Conservation (phyloP, 2,329 filamentous ascomycete genomes). For the Trichoderma sp. region DNA sequence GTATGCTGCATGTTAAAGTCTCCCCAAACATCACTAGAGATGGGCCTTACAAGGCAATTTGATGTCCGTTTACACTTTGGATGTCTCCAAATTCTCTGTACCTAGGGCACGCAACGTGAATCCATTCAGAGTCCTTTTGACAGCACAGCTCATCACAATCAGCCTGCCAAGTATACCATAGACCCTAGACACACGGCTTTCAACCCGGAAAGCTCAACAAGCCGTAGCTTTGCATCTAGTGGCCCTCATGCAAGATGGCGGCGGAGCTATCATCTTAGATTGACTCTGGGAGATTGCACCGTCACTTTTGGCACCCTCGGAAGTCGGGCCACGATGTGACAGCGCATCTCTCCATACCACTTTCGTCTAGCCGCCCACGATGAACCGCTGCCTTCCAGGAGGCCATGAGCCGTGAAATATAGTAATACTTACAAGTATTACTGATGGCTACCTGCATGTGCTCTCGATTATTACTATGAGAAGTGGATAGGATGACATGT, state of each 20-base stretch:
- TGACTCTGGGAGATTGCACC: neutral
- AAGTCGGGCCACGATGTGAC: constrained; percentile 5
- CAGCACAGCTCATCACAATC: neutral
- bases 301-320: neutral
- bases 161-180: neutral
- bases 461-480: neutral
- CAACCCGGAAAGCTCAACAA: neutral
- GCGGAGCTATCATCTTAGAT: constrained; percentile 2
- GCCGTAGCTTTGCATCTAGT: neutral
- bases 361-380: neutral
- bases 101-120: neutral
- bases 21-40: neutral
- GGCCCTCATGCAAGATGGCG: neutral
- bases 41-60: neutral
- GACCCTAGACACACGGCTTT: neutral
- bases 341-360: neutral
- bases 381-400: neutral
- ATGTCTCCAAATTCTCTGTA: neutral
- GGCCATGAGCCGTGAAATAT: neutral
- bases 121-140: neutral
- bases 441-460: neutral
- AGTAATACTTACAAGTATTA: neutral
- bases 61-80: neutral
- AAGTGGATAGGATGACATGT: neutral
- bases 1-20: neutral